These are phyloP conservation scores for Mycotypha africana DNA, from an alignment of 371 early-diverging fungal genomes.

Conservation along the genomic window DNA sequence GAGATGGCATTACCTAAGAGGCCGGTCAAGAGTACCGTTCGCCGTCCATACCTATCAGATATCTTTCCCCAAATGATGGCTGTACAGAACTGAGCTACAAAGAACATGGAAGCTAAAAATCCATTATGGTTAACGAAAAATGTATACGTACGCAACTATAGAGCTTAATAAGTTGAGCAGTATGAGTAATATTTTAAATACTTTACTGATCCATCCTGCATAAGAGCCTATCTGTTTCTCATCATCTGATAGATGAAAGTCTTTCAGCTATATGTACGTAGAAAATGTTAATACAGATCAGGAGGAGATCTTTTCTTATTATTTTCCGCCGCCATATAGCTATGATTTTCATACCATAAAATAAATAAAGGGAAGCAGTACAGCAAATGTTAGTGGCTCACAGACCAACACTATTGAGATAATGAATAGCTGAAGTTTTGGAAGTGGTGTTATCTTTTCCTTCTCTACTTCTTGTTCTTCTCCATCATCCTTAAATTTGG, in stretches of 20 bases:
- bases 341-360: no score
- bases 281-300: neutral
- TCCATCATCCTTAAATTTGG: no score
- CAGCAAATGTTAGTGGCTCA: constrained; percentile 64
- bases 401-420: constrained; percentile 56
- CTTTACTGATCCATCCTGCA: constrained; percentile 58
- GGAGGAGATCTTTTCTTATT: no score
- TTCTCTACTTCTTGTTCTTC: no score
- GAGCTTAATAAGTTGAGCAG: neutral
- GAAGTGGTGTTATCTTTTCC: constrained; percentile 13
- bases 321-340: no score
- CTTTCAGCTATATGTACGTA: constrained; percentile 34
- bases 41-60: constrained; percentile 66
- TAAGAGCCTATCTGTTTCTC: constrained; percentile 63
- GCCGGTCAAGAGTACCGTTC: constrained; percentile 79
- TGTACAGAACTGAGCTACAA: constrained; percentile 52
- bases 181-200: neutral
- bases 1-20: constrained; percentile 67
- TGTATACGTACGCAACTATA: neutral
- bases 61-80: constrained; percentile 52
- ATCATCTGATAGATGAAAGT: constrained; percentile 55
- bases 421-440: constrained; percentile 39
- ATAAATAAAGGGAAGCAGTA: constrained; percentile 64
- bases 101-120: constrained; percentile 41
- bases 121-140: no score